Conservation (phyloP, 169 alveolate species). For the Miamiensis avidus region DNA sequence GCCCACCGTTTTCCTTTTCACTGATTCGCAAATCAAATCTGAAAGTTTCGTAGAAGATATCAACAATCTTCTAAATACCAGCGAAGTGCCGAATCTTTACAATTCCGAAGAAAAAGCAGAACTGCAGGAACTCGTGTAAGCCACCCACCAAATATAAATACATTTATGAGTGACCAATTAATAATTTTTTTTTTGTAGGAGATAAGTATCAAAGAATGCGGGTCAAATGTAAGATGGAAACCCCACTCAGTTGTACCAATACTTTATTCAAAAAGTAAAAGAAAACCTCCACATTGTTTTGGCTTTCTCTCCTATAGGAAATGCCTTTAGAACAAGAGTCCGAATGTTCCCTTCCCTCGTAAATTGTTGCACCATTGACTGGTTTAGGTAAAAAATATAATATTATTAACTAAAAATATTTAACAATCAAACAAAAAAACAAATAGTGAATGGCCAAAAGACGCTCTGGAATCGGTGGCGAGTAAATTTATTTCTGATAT, state of each 20-base stretch:
- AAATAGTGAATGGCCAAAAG: slow-evolving; percentile 93
- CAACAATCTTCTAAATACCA: slow-evolving; percentile 83
- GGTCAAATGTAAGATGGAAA: slow-evolving; percentile 81
- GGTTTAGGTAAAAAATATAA: no score
- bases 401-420: no score
- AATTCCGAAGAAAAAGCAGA: slow-evolving; percentile 84
- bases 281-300: slow-evolving; percentile 79
- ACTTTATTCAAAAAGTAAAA: slow-evolving; percentile 70
- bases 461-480: slow-evolving; percentile 90
- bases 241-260: slow-evolving; percentile 66
- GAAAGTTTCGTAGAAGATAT: slow-evolving; percentile 78
- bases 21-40: slow-evolving; percentile 81
- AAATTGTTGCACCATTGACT: slow-evolving; percentile 86
- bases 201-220: slow-evolving; percentile 75
- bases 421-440: no score
- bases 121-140: slow-evolving; percentile 64
- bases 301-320: slow-evolving; percentile 86
- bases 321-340: slow-evolving; percentile 74
- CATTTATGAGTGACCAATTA: no score
- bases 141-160: no score
- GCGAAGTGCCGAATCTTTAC: slow-evolving; percentile 84
- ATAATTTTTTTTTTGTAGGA: no score
- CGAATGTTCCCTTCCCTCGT: slow-evolving; percentile 88
- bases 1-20: slow-evolving; percentile 71
- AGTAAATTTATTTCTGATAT: slow-evolving; percentile 69